Base-by-base conservation (phyloP, 306 rosid species). In the Calophaca sinica region DNA sequence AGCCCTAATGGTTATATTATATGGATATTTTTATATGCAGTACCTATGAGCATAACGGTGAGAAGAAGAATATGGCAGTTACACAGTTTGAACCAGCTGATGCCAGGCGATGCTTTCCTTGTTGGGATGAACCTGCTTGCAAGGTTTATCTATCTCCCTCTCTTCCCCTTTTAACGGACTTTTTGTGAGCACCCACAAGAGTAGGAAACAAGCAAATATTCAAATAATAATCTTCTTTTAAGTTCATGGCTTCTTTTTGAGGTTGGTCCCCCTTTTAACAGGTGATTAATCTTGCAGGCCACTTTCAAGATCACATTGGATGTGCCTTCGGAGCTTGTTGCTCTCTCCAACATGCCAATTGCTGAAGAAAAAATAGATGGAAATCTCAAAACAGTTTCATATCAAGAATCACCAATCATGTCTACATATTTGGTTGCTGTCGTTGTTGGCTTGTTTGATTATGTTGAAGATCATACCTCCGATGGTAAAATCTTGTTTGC, bases 71-170 rank as follows among this genome's bases (percentile, higher is more conserved):
- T 59, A 90, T 91, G 98, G 98, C 97, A 36, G 97, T 94, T 76
- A 91, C 97, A 7, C 98, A 91, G 85, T 94, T 94, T 86, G 98
- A 94, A 79, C 96, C 98, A 7, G 96, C 88, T 82, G 97, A 94
- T 91, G 98, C 98, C 49, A 88, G 98, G 81, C 80, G 91, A 70
- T 94, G 98, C 85, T 94, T 94, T 83, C 98, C 98, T 10, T 94
- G 98, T 82, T 94, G 98, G 98, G 98, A 94, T 78, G 98, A 94
- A 80, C 98, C 98, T 59, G 96, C 96, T 61, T 90, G 86, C 86
- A 94, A 94, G 98, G 98, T 94, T 39, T 68, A 10, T 29, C 55
- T 74, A 10, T 63, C 67, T 63, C 54, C 48, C 65, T 58, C 60
- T 42, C 60, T 72, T 79, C 60, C 29, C 52, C 51, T 62, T 57